Evolutionary conservation across 2,329 filamentous ascomycete genomes (phyloP), one percentile per base, ranked within the genome.

Genomic region (Magnaporthiopsis incrustans): DNA sequence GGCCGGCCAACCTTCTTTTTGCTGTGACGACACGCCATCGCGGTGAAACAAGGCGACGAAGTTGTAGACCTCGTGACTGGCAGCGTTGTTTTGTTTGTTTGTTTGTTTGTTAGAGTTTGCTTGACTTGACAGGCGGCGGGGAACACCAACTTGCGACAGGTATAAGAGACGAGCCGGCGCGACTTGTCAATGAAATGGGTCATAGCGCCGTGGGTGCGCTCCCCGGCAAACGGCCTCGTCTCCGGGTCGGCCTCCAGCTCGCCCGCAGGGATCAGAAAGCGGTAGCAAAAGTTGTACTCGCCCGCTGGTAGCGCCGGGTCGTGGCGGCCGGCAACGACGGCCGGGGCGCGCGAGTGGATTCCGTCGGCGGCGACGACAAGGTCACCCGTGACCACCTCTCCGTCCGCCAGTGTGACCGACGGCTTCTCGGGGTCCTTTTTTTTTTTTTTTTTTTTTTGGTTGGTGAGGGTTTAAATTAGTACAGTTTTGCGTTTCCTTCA

Each of bases 281-380:
- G 71, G 70, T 76, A 76, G 14, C 74, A 74, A 27, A 76, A 69
- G 60, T 76, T 74, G 25, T 74, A 73, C 0, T 73, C 75, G 35
- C 70, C 72, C 22, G 65, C 65, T 0, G 70, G 69, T 26, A 67
- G 64, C 56, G 73, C 71, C 1, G 66, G 68, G n/a, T 67, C 35
- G 65, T 22, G 70, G 69, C 33, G 69, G 69, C 25, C 73, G 62
- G n/a, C 69, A 65, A 11, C 68, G 67, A 5, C 73, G 68, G 32
- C 67, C 64, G 32, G 65, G 18, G 44, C 60, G 18, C 35, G 60
- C 2, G 72, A 74, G 53, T 69, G 67, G 57, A 68, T 63, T 69
- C 75, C 76, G 69, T 77, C 75, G 18, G 76, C 75, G 1, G 74
- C 75, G 35, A 77, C 64, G 3, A 78, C 65, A 1, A 78, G 65